These are phyloP conservation scores for Hortaea sp. DNA, from an alignment of 2,329 filamentous ascomycete genomes.

Conservation along the genomic window DNA sequence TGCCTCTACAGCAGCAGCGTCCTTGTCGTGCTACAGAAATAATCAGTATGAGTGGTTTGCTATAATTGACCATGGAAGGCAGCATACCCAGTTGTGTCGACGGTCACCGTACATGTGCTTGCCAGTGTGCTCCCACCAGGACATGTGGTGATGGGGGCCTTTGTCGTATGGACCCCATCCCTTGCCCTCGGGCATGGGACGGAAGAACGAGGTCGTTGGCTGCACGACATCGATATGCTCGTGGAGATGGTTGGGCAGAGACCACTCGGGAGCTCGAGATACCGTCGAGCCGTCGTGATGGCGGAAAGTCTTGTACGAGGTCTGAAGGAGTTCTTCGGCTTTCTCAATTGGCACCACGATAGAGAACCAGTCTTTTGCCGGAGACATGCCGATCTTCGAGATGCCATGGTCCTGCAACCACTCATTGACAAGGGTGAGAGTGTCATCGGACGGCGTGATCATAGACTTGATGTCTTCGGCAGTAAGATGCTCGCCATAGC, in stretches of 20 bases:
- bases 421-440: constrained; percentile 42
- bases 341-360: constrained; percentile 42
- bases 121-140: constrained; percentile 12
- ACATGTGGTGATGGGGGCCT: constrained; percentile 8
- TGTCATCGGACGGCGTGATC: constrained; percentile 43
- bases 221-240: constrained; percentile 50
- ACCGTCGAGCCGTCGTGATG: constrained; percentile 43
- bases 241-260: constrained; percentile 47
- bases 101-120: constrained; percentile 9
- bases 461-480: constrained; percentile 44
- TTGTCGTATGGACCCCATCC: neutral
- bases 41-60: too few relatives aligned
- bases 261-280: constrained; percentile 47
- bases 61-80: neutral
- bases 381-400: constrained; percentile 34
- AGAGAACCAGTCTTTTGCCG: constrained; percentile 49
- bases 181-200: constrained; percentile 15
- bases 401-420: constrained; percentile 49
- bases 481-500: constrained; percentile 46
- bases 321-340: constrained; percentile 45
- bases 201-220: constrained; percentile 51
- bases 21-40: too few relatives aligned
- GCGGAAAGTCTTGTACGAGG: constrained; percentile 43
- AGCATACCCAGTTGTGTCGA: constrained; percentile 3
- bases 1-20: constrained; percentile 1